phyloP scores from a whole-genome alignment of 2,329 filamentous ascomycete genomes.

The Boeremia lycopersici region DNA sequence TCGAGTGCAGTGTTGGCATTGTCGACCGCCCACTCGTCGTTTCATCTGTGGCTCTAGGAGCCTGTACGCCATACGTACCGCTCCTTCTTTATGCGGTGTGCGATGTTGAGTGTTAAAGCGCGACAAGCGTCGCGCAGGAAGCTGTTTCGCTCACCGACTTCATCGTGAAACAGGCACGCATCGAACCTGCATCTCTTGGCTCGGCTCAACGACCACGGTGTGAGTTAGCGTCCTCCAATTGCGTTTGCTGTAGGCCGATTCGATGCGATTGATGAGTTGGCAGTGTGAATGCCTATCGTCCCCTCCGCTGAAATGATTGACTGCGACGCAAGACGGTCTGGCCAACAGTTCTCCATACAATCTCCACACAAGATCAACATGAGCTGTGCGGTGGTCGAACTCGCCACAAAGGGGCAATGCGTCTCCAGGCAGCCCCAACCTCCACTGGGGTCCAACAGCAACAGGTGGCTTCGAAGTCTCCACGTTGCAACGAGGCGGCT shows the following conservation, averaged over 20 bases:
- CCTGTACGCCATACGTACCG: constrained; percentile 10
- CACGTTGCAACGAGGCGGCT: constrained; percentile 11
- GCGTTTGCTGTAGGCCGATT: constrained; percentile 6
- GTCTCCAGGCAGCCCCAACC: constrained; percentile 8
- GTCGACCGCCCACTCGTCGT: constrained; percentile 1
- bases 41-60: background rate
- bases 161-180: constrained; percentile 17
- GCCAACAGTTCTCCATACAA: constrained; percentile 12
- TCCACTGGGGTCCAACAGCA: constrained; percentile 7
- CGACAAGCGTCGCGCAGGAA: constrained; percentile 13
- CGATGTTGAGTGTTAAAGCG: constrained; percentile 10
- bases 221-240: constrained; percentile 3
- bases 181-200: constrained; percentile 7
- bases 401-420: constrained; percentile 9
- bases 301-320: background rate
- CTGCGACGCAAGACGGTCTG: constrained; percentile 4
- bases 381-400: constrained; percentile 1
- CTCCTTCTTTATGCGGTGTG: constrained; percentile 13
- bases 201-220: constrained; percentile 7
- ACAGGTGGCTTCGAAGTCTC: constrained; percentile 8
- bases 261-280: constrained; percentile 9
- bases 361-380: constrained; percentile 17
- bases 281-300: constrained; percentile 3
- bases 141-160: constrained; percentile 17
- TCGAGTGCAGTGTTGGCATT: constrained; percentile 5